Base-by-base conservation (phyloP, 2,329 filamentous ascomycete species). In the Claviceps arundinis region DNA sequence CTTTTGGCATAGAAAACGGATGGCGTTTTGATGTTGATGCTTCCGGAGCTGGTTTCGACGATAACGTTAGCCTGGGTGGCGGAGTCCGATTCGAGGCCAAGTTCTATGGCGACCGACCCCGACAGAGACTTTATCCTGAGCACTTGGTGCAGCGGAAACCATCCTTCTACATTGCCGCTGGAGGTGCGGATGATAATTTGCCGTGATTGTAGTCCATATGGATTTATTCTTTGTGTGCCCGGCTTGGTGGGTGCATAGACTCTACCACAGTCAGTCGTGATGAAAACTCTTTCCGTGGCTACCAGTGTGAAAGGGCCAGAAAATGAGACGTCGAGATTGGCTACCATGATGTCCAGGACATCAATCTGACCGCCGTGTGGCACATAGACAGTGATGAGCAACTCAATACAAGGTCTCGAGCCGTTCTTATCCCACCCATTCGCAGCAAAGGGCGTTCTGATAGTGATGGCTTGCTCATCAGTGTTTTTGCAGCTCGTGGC, bases 141-240 rank as follows among this genome's bases (percentile, higher is more conserved):
- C 34, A 69, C 61, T 57, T 78, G 73, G 59, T 72, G 74, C 1
- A 80, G 64, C 0, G 76, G 73, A 65, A 73, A 79, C 60, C 68
- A 70, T 34, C 77, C 77, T 13, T 54, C 54, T 55, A 80, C 70
- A 14, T 61, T 48, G 8, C 73, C 73, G 1, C 73, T 68, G 2
- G 68, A 67, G n/a, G 75, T 73, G 26, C 60, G 56, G 14, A 74
- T 65, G 34, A 65, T 59, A 51, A 75, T 69, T 49, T 67, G 58
- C 37, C 72, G 68, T 0, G 72, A 71, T 52, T 69, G 62, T 46
- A 80, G 62, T 6, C 57, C 55, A 60, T 73, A 78, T 1, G 68
- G 63, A 7, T 59, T 55, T 13, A 60, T 51, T 13, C 54, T 56
- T 17, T 55, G 57, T 2, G 9, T 11, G 30, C 9, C 4, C 30